Base-by-base conservation (phyloP, 345 rosid species). In the Psidium friedrichsthalianum region DNA sequence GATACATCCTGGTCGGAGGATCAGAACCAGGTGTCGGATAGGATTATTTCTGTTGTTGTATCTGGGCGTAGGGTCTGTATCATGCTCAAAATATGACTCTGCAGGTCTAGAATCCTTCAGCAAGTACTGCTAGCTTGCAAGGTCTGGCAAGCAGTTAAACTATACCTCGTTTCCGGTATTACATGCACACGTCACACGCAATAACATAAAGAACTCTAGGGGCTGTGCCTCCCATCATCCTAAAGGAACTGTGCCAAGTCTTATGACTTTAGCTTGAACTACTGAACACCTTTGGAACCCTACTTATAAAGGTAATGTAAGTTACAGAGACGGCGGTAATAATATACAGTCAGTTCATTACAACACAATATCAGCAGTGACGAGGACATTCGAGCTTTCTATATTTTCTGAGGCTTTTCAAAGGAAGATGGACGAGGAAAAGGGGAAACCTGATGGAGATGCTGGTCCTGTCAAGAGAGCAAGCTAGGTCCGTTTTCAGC, bases 401-500 rank as follows among this genome's bases (percentile, higher is more conserved):
- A 69, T 69, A 10, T 18, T 29, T 64, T 64, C 42, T 3, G 20
- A 64, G 47, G 25, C 80, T 36, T 69, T 32, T 36, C 2, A 42
- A 32, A 51, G 14, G 36, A 47, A 82, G 83, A 56, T 7, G 40
- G 9, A 32, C 9, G 14, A 32, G 57, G 54, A 8, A 44, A n/a
- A 51, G 42, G 84, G 57, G 32, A 13, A 32, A 18, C 25, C 52
- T n/a, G 69, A 36, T 83, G 76, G 61, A 27, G 29, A 27, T 22
- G 52, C 51, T 3, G 80, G 40, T 20, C 11, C 22, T 32, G 89
- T 90, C 92, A 90, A 57, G 88, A 88, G 85, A 88, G 89, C 84
- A 88, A 90, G 86, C 84, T 76, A 85, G 49, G 86, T 8, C 85
- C 87, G 87, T 90, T 92, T 87, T 89, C 99, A 6, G 94, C 93